phyloP scores from a whole-genome alignment of 1,284 basidiomycete species.

The Ustilago loliicola region DNA sequence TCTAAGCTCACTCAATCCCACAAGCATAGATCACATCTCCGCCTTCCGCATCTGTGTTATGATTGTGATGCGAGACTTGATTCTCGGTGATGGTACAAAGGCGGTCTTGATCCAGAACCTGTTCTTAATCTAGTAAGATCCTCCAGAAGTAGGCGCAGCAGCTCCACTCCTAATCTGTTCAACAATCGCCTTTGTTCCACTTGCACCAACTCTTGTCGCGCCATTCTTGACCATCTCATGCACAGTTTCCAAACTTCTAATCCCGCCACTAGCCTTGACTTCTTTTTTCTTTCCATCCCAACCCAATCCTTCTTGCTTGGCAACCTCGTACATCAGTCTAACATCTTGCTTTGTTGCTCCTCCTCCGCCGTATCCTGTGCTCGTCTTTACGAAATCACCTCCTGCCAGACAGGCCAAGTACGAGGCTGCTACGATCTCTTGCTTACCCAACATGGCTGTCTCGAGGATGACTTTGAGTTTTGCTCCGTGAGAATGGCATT shows the following conservation, averaged over 20 bases:
- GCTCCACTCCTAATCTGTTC: constrained; percentile 44
- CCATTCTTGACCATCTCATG: constrained; percentile 59
- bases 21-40: too few species aligned
- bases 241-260: constrained; percentile 48
- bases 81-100: not conserved
- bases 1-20: not conserved
- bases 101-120: too few species aligned
- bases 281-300: constrained; percentile 33
- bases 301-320: constrained; percentile 22
- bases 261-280: constrained; percentile 64
- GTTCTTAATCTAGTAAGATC: constrained; percentile 14
- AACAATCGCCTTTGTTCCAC: constrained; percentile 60
- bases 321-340: constrained; percentile 60
- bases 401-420: constrained; percentile 61
- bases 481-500: constrained; percentile 30
- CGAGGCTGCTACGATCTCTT: constrained; percentile 53
- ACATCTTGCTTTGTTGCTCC: constrained; percentile 60
- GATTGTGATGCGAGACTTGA: not conserved
- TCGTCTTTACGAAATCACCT: constrained; percentile 64
- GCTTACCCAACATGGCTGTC: constrained; percentile 53
- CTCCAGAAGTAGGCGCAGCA: constrained; percentile 13
- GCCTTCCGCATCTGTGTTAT: too few species aligned
- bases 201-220: constrained; percentile 59
- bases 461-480: constrained; percentile 66
- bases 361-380: constrained; percentile 62